Evolutionary conservation across 305 asterid species (phyloP).

Genomic region (Striga hermonthica): DNA sequence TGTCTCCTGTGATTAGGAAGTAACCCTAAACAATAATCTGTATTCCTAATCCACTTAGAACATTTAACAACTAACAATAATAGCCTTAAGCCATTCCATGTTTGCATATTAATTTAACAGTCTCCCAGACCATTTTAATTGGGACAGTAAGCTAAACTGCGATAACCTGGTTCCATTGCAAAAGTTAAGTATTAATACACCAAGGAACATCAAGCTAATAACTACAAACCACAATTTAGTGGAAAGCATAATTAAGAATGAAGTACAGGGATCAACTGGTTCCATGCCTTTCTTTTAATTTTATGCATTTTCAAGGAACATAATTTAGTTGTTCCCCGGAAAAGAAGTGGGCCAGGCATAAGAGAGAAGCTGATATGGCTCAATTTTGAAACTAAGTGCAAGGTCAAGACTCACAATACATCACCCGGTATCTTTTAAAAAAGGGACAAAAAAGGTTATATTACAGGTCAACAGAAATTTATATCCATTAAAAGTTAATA

Average conservation of each 20-base stretch:
- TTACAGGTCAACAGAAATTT: too few species aligned
- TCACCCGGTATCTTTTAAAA: not conserved
- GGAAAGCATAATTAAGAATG: slow-evolving; percentile 10
- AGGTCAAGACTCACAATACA: slow-evolving; percentile 21
- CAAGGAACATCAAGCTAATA: slow-evolving; percentile 19
- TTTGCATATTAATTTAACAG: slow-evolving; percentile 13
- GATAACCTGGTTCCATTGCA: slow-evolving; percentile 7
- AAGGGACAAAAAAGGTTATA: not conserved
- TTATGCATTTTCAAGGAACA: slow-evolving; percentile 17
- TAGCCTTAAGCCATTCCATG: slow-evolving; percentile 16
- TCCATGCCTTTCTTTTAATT: slow-evolving; percentile 10
- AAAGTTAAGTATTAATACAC: slow-evolving; percentile 15
- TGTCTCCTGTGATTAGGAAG: not conserved
- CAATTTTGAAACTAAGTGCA: slow-evolving; percentile 1
- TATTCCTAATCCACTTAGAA: slow-evolving; percentile 4
- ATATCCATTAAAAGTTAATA: slow-evolving; percentile 2
- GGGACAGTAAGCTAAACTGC: slow-evolving; percentile 18
- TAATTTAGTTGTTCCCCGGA: not conserved
- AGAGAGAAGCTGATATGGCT: slow-evolving; percentile 2
- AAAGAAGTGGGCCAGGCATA: slow-evolving; percentile 10
- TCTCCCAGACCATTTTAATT: slow-evolving; percentile 14
- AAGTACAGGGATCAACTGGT: slow-evolving; percentile 25
- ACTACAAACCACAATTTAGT: slow-evolving; percentile 19
- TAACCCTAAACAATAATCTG: not conserved
- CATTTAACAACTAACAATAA: slow-evolving; percentile 8